Base-by-base conservation (phyloP, 306 rosid species). In the Cucurbita maxima region DNA sequence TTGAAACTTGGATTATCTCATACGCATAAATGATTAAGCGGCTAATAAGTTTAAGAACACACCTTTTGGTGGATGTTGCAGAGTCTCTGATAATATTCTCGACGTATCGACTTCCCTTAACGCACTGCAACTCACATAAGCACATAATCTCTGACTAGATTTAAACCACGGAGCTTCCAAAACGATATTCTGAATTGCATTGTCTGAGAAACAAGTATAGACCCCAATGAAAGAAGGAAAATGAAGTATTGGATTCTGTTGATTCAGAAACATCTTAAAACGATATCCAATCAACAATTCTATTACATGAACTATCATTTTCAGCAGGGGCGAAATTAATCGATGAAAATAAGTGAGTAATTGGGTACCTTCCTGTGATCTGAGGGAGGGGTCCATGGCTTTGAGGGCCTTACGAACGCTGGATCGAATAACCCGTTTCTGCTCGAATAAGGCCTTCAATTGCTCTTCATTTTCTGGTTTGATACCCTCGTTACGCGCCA, bases 21-120 rank as follows among this genome's bases (percentile, higher is more conserved):
- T 10, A 12, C 5, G n/a, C 37, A 43, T 44, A 55, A 22, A 67
- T 20, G 2, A 22, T 22, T 13, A 48, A 47, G 43, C 8, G 38
- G 57, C 41, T 68, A 47, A 22, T 22, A 44, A 41, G 52, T 6
- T 64, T 64, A 69, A 50, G 58, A 50, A 8, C 66, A 52, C 53
- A 87, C 89, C 90, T 81, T 41, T 62, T 0, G 58, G 38, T 3
- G 74, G 75, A 76, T 75, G 72, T 53, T 83, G 84, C 79, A 91
- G 75, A 84, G 83, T 84, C 47, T 84, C 83, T 16, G 88, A 81
- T 79, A 94, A 81, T 25, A 94, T 19, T 61, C 84, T 89, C 2
- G 71, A 85, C 3, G 96, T 89, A 58, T 91, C 97, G 40, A 94
- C 99, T 85, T 94, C 99, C 15, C 95, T 88, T 22, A 94, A 79